Conservation (phyloP, 805 yeast species). For the Nakazawaea molendinolei region DNA sequence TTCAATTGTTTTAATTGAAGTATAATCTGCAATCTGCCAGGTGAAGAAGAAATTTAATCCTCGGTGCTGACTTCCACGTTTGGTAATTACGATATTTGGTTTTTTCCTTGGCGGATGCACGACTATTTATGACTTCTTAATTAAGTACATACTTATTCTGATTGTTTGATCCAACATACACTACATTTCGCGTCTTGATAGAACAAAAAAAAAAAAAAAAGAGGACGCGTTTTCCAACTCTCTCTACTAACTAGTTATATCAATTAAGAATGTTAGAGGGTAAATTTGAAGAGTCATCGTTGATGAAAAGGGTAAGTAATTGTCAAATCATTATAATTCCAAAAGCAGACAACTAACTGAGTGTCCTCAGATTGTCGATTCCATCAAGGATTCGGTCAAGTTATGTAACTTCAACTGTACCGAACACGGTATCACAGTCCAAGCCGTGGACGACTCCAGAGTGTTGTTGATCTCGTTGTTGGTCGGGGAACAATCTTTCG, state of each 20-base stretch:
- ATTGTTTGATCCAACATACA: no score
- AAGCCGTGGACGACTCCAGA: slow-evolving; percentile 97
- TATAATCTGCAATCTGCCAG: no score
- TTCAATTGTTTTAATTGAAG: not conserved
- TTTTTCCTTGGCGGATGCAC: no score
- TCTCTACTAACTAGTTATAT: not conserved
- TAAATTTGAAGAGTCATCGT: slow-evolving; percentile 86
- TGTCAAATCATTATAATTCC: not conserved
- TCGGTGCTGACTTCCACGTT: no score
- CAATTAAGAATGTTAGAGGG: slow-evolving; percentile 78
- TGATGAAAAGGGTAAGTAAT: slow-evolving; percentile 64
- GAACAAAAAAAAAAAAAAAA: no score
- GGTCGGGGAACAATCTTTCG: slow-evolving; percentile 83
- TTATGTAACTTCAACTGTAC: slow-evolving; percentile 95
- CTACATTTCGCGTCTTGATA: no score
- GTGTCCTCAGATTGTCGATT: slow-evolving; percentile 61
- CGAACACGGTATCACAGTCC: slow-evolving; percentile 91
- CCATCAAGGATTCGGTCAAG: slow-evolving; percentile 91
- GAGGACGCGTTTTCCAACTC: slow-evolving; percentile 2
- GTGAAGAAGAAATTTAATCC: no score
- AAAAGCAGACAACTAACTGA: slow-evolving; percentile 9
- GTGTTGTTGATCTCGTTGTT: slow-evolving; percentile 84
- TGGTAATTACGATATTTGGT: no score
- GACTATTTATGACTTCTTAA: no score
- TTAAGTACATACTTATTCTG: no score